These are phyloP conservation scores for Trichoderma virens DNA, from an alignment of 495 filamentous ascomycete genomes.

Conservation along the genomic window DNA sequence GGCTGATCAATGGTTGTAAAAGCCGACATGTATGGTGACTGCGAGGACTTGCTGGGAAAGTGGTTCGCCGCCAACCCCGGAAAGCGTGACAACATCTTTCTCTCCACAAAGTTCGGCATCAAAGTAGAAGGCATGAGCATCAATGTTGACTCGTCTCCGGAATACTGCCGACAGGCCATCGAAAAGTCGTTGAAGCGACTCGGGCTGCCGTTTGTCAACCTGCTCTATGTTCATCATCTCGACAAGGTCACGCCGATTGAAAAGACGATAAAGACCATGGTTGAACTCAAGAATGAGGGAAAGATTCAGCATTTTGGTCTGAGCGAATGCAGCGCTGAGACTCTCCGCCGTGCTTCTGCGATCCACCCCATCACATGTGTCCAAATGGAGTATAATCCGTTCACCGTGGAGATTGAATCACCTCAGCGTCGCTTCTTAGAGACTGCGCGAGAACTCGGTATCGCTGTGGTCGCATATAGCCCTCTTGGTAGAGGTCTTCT, in stretches of 20 bases:
- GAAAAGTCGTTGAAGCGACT: slow-evolving; percentile 40
- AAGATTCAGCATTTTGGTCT: slow-evolving; percentile 43
- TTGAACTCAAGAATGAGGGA: slow-evolving; percentile 22
- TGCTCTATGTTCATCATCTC: slow-evolving; percentile 47
- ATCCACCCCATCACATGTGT: slow-evolving; percentile 52
- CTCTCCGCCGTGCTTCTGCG: slow-evolving; percentile 51
- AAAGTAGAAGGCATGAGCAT: background rate
- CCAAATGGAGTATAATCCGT: slow-evolving; percentile 59
- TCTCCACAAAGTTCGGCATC: slow-evolving; percentile 44
- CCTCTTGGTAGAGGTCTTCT: slow-evolving; percentile 57
- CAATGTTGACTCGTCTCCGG: slow-evolving; percentile 31
- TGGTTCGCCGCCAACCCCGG: slow-evolving; percentile 44
- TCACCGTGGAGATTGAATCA: slow-evolving; percentile 49
- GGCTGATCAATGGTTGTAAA: background rate
- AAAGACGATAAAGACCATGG: slow-evolving; percentile 41
- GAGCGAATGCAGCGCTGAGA: slow-evolving; percentile 45
- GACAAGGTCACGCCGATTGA: slow-evolving; percentile 47
- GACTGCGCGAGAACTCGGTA: slow-evolving; percentile 53
- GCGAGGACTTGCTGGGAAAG: slow-evolving; percentile 47
- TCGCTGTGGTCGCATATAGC: slow-evolving; percentile 52
- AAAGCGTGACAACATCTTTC: slow-evolving; percentile 39
- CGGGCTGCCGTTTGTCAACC: slow-evolving; percentile 38
- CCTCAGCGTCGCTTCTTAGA: slow-evolving; percentile 37
- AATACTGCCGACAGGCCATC: slow-evolving; percentile 37
- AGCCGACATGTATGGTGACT: slow-evolving; percentile 30